Evolutionary conservation across 352 stramenopile genomes (phyloP).

Genomic region (Pythium brachiatum): DNA sequence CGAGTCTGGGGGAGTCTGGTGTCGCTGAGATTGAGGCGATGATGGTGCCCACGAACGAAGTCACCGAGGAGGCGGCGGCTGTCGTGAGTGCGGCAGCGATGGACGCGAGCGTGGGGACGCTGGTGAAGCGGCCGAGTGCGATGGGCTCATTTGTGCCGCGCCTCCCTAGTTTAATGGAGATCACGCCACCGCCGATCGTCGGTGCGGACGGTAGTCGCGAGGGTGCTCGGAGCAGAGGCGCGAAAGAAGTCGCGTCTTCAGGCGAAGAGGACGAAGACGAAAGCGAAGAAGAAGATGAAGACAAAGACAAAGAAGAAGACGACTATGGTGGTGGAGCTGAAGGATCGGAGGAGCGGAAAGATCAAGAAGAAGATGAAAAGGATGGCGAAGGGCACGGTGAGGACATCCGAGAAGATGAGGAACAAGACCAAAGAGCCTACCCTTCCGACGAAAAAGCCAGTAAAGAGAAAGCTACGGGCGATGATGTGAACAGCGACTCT

Average conservation of each 20-base stretch:
- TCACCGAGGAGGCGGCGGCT: slow-evolving; percentile 8
- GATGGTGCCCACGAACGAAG: slow-evolving; percentile 6
- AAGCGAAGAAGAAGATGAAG: slow-evolving; percentile 6
- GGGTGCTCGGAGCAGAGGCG: neutral
- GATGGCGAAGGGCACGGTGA: neutral
- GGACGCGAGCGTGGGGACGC: neutral
- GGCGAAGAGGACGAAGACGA: neutral
- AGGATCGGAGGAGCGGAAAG: neutral
- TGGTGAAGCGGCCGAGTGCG: slow-evolving; percentile 17
- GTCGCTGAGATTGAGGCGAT: slow-evolving; percentile 1
- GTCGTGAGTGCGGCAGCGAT: slow-evolving; percentile 2
- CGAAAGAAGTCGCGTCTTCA: neutral
- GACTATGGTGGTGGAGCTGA: slow-evolving; percentile 1
- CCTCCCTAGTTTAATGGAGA: slow-evolving; percentile 5
- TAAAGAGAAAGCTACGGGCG: too few species aligned
- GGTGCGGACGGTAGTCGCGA: neutral
- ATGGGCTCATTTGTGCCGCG: slow-evolving; percentile 5
- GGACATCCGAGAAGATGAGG: too few species aligned
- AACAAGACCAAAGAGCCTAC: too few species aligned
- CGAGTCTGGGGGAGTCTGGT: slow-evolving; percentile 33
- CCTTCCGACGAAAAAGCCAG: too few species aligned
- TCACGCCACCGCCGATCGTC: neutral
- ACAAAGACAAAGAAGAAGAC: slow-evolving; percentile 13
- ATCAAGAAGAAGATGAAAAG: slow-evolving; percentile 15
- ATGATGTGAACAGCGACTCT: neutral